phyloP scores from a whole-genome alignment of 2,329 filamentous ascomycete genomes.

The Thermothelomyces thermophilus region DNA sequence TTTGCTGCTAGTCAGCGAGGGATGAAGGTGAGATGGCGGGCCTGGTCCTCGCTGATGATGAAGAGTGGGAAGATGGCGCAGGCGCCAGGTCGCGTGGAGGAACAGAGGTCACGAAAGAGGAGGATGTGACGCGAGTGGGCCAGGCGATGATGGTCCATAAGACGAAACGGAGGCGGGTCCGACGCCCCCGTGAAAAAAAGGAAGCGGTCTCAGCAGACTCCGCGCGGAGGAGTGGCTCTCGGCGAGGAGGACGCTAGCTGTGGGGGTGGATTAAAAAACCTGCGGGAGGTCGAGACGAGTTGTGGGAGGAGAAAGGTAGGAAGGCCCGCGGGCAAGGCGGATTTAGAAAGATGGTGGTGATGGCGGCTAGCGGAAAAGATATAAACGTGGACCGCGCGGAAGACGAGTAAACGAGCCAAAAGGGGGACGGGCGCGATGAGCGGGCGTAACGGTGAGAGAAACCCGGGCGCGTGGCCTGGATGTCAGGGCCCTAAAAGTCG shows the following conservation, averaged over 20 bases:
- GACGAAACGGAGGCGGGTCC: constrained; percentile 20
- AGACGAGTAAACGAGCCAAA: background rate
- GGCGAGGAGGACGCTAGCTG: background rate
- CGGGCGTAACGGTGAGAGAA: background rate
- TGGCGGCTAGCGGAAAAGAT: constrained; percentile 10
- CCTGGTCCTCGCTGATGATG: constrained; percentile 8
- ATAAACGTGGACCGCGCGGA: constrained; percentile 3
- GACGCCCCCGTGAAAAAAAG: constrained; percentile 12
- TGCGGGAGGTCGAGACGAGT: background rate
- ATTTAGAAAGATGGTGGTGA: background rate
- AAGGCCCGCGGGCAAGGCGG: background rate
- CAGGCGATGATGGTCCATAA: constrained; percentile 23
- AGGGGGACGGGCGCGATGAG: background rate
- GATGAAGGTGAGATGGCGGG: constrained; percentile 9
- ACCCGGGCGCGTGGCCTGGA: background rate
- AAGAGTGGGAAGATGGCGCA: constrained; percentile 4
- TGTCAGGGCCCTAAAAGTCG: background rate
- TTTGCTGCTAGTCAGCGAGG: constrained; percentile 11
- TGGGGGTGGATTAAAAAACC: background rate
- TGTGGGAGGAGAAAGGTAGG: background rate
- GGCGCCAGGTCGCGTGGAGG: constrained; percentile 16
- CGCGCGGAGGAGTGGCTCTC: background rate
- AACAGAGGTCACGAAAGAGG: constrained; percentile 5
- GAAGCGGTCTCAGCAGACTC: constrained; percentile 3
- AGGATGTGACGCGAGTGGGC: constrained; percentile 16